A percentile compares a stretch with the other conserved stretches of the same genome.
phyloP scores from a whole-genome alignment of 2,329 filamentous ascomycete species.

The Cercospora citrullina region DNA sequence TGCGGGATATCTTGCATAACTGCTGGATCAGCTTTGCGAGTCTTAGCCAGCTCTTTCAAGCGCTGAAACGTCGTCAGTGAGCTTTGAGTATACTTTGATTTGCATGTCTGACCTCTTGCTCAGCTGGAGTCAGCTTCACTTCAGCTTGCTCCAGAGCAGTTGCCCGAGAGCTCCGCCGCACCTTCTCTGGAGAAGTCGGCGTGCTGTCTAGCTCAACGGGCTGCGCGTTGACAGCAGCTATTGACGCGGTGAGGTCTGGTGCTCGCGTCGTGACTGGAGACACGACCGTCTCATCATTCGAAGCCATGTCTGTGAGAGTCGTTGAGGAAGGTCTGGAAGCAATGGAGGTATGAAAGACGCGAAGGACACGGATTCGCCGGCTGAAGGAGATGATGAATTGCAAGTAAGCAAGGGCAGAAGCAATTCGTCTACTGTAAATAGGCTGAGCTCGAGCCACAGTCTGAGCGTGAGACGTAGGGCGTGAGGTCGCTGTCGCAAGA shows the following conservation, averaged over 20 bases:
- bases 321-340: background rate
- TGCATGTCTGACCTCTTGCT: conserved; percentile 26
- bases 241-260: conserved; percentile 41
- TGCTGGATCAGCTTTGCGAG: conserved; percentile 44
- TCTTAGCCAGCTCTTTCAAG: conserved; percentile 40
- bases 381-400: no score
- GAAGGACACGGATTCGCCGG: background rate
- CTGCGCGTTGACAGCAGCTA: conserved; percentile 45
- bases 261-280: conserved; percentile 31
- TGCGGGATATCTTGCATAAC: conserved; percentile 50
- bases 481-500: background rate
- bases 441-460: background rate
- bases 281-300: conserved; percentile 24
- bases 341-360: background rate
- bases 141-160: conserved; percentile 20
- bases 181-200: conserved; percentile 33
- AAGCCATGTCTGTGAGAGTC: conserved; percentile 18
- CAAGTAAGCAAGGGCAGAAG: background rate
- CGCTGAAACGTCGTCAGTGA: background rate
- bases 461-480: background rate
- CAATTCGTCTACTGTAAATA: background rate
- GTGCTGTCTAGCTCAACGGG: conserved; percentile 49
- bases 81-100: background rate
- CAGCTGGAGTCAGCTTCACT: conserved; percentile 27
- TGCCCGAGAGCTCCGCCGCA: conserved; percentile 25